phyloP scores from a whole-genome alignment of 225 moss, liverwort and hornwort species.

The Antitrichia curtipendula region DNA sequence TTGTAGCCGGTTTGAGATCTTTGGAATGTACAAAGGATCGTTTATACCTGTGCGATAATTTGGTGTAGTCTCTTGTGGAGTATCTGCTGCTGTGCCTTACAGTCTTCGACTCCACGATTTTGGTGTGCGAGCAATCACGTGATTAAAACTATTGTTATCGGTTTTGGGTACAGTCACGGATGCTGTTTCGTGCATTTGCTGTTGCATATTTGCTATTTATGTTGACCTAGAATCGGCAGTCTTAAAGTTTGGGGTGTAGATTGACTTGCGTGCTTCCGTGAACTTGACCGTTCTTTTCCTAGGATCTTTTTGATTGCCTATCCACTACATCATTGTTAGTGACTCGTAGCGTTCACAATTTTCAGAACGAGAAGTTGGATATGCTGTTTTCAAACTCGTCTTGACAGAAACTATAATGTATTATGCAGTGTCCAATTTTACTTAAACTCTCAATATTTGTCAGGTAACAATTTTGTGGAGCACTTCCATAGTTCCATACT shows the following conservation, averaged over 20 bases:
- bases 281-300: not conserved
- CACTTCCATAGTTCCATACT: too few relatives aligned
- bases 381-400: not conserved
- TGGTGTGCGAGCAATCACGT: not conserved
- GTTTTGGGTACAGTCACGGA: too few relatives aligned
- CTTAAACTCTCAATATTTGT: too few relatives aligned
- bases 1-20: not conserved
- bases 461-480: too few relatives aligned
- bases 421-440: not conserved
- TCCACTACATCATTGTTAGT: not conserved
- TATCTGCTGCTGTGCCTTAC: not conserved
- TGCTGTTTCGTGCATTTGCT: too few relatives aligned
- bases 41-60: too few relatives aligned
- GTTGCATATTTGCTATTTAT: too few relatives aligned
- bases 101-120: too few relatives aligned
- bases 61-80: not conserved
- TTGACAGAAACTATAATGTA: too few relatives aligned
- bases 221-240: not conserved
- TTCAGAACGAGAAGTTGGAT: not conserved
- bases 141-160: not conserved
- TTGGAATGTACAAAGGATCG: rapidly evolving
- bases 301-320: not conserved
- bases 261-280: not conserved
- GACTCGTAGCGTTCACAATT: not conserved
- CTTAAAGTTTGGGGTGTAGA: too few relatives aligned